These are phyloP conservation scores for Didymella sp. DNA, from an alignment of 2,329 filamentous ascomycete genomes.

Conservation along the genomic window DNA sequence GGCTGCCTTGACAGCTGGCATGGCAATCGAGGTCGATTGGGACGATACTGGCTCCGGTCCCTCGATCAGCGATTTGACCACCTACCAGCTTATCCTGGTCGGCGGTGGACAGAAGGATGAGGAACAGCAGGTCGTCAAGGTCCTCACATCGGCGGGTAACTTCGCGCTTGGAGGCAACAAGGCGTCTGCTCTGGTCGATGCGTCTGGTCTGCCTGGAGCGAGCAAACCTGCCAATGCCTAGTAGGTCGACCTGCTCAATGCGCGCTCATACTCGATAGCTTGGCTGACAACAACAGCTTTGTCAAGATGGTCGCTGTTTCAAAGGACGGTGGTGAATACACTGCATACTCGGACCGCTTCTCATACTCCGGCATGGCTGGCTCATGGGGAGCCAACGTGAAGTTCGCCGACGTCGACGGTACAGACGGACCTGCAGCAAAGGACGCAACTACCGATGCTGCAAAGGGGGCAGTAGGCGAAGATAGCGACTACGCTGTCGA, in stretches of 20 bases:
- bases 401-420: constrained; percentile 31
- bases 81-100: constrained; percentile 66
- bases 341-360: constrained; percentile 69
- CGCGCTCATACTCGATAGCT: background rate
- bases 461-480: constrained; percentile 34
- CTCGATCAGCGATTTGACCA: constrained; percentile 57
- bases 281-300: constrained; percentile 34
- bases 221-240: constrained; percentile 60
- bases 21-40: constrained; percentile 63
- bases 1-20: constrained; percentile 57
- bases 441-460: constrained; percentile 32
- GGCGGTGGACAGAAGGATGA: constrained; percentile 58
- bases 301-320: constrained; percentile 61
- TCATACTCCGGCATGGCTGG: constrained; percentile 70
- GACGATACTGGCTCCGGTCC: constrained; percentile 61
- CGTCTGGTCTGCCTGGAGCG: constrained; percentile 30
- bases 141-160: constrained; percentile 53
- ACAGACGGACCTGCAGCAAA: constrained; percentile 39
- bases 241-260: constrained; percentile 49
- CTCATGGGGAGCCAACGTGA: constrained; percentile 57
- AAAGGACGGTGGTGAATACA: constrained; percentile 62
- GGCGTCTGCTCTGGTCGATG: constrained; percentile 41
- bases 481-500: constrained; percentile 53
- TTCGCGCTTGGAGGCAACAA: constrained; percentile 55
- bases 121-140: constrained; percentile 16